Evolutionary conservation across 257 asterid species (phyloP).

Genomic region (Plantago elongata): DNA sequence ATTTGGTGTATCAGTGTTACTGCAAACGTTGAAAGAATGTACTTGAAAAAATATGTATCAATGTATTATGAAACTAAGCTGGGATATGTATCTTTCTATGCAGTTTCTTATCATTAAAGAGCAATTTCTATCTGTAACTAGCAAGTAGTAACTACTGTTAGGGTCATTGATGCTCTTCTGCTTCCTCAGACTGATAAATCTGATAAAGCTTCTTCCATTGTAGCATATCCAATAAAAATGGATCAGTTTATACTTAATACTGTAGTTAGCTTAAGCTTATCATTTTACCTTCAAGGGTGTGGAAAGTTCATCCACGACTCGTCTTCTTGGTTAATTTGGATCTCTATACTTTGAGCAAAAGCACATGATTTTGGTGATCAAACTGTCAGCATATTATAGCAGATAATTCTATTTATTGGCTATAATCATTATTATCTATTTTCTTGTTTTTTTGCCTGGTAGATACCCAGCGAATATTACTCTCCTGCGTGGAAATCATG

Average conservation of each 20-base stretch:
- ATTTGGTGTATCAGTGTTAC: no score
- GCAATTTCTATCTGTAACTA: no score
- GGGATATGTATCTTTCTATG: no score
- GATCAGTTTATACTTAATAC: not conserved
- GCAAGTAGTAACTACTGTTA: not conserved
- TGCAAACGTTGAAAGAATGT: no score
- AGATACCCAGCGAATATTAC: slow-evolving; percentile 96
- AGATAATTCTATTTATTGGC: slow-evolving; percentile 16
- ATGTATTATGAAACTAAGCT: no score
- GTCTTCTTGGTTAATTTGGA: slow-evolving; percentile 1
- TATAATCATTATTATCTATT: not conserved
- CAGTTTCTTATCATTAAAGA: no score
- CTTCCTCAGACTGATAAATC: not conserved
- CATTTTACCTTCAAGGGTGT: not conserved
- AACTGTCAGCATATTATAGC: slow-evolving; percentile 11
- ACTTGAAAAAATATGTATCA: no score
- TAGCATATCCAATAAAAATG: not conserved
- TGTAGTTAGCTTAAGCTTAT: not conserved
- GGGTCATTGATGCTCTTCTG: not conserved
- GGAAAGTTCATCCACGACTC: not conserved
- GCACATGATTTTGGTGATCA: slow-evolving; percentile 4
- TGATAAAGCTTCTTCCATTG: not conserved
- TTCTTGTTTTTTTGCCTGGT: slow-evolving; percentile 30
- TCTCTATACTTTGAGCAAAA: not conserved
- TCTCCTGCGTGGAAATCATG: slow-evolving; percentile 96